Evolutionary conservation across 2,329 filamentous ascomycete species (phyloP), one percentile per base, ranked within the genome.

Genomic region (Trichoderma simmonsii): DNA sequence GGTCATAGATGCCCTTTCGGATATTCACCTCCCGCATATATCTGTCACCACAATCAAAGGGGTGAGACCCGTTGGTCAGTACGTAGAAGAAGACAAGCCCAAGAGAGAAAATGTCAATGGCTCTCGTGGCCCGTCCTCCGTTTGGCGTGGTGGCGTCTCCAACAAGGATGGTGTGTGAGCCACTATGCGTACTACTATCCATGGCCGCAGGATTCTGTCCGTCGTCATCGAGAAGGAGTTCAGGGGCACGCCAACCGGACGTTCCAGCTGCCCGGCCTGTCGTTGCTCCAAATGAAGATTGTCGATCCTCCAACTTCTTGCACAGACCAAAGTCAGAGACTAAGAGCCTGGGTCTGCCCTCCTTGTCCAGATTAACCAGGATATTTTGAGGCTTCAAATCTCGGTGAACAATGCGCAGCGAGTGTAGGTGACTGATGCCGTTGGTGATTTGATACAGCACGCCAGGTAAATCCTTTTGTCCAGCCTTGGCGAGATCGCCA

Each of bases 21-120:
- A 99, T 98, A 81, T 99, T 98, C 77, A 97, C 93, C 82, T 99
- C 96, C 67, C 96, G 90, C 89, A 97, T 97, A 85, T 96, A 98
- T 64, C 94, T 91, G 78, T 96, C 94, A 71, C 96, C 95, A 74
- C 94, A 95, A 79, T 98, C 95, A 77, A 97, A 99, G 0, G 96
- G 96, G 80, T 99, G 96, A 1, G 88, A 89, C 18, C 96, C 96
- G 74, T 94, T 93, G 1, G 95, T 98, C 73, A 99, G 86, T n/a
- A 98, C 95, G 80, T 98, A 99, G 83, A 95, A 98, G 85, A 98
- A 99, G n/a, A 99, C 94, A 68, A 97, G 92, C 1, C 96, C 96
- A 43, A 99, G 88, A 0, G 95, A 97, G 83, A 99, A 99, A 30
- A 99, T 97, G 79, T 99, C 96, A 73, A 98, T 98, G 9, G 96